These are phyloP conservation scores for Stereocaulon alpinum DNA, from an alignment of 495 filamentous ascomycete species.

Conservation along the genomic window DNA sequence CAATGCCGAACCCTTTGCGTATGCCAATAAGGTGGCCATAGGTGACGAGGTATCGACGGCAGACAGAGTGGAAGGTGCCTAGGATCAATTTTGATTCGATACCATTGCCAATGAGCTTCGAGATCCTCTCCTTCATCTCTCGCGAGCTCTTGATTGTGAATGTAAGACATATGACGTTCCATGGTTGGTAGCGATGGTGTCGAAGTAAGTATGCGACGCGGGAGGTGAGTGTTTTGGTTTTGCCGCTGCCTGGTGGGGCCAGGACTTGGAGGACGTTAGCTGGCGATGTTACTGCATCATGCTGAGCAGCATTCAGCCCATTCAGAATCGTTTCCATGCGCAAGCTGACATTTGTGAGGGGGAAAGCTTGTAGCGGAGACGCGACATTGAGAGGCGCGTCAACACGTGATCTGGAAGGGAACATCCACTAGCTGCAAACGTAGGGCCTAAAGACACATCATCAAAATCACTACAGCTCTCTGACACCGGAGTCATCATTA, in stretches of 20 bases:
- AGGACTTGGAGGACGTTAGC: conserved; percentile 80
- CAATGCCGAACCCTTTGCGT: conserved; percentile 79
- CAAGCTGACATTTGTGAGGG: background rate
- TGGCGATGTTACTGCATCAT: conserved; percentile 70
- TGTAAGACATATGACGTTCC: conserved; percentile 92
- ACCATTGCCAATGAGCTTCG: conserved; percentile 64
- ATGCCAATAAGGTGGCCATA: conserved; percentile 85
- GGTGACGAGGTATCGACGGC: conserved; percentile 69
- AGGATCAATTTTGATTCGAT: conserved; percentile 70
- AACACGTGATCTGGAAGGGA: background rate
- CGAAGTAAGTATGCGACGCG: conserved; percentile 89
- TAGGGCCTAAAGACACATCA: background rate
- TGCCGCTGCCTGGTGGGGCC: conserved; percentile 78
- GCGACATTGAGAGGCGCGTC: background rate
- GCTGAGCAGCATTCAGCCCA: conserved; percentile 76
- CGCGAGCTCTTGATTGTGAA: conserved; percentile 95
- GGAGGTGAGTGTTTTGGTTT: conserved; percentile 93
- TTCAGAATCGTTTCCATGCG: conserved; percentile 44
- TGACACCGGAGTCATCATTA: no score
- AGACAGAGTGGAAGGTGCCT: conserved; percentile 94
- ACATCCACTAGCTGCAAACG: background rate
- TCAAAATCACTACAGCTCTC: background rate
- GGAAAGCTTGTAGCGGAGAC: background rate
- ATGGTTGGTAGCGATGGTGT: conserved; percentile 65
- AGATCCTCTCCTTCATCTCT: conserved; percentile 89